Evolutionary conservation across 2,329 filamentous ascomycete species (phyloP).

Genomic region (Aureobasidium namibiae): DNA sequence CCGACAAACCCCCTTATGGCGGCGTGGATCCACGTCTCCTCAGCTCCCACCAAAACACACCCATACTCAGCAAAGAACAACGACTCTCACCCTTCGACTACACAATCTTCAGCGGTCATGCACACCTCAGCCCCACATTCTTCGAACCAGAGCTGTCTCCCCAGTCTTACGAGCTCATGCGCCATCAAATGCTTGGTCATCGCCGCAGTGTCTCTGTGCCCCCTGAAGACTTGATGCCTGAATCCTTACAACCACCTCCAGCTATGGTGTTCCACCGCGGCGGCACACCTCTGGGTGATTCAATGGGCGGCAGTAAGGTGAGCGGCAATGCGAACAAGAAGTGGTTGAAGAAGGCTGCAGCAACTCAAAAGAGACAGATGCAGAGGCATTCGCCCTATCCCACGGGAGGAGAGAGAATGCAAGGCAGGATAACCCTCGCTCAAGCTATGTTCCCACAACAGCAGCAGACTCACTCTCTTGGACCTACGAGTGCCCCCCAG

Average conservation of each 20-base stretch:
- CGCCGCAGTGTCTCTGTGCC: constrained; percentile 9
- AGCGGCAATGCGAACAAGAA: neutral
- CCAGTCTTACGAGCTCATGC: constrained; percentile 1
- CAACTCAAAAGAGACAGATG: neutral
- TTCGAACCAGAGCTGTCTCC: neutral
- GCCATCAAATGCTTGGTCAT: constrained; percentile 12
- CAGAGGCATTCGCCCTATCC: neutral
- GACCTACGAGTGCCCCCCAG: neutral
- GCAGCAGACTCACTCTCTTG: neutral
- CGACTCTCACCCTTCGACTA: neutral
- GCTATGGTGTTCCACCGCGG: constrained; percentile 7
- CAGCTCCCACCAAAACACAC: neutral
- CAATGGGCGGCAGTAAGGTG: neutral
- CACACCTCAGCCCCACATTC: neutral
- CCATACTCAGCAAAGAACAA: neutral
- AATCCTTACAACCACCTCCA: neutral
- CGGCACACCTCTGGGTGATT: constrained; percentile 4
- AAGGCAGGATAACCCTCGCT: neutral
- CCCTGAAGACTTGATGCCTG: neutral
- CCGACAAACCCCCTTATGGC: neutral
- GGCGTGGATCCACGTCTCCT: constrained; percentile 1
- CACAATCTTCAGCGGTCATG: neutral
- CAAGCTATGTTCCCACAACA: neutral
- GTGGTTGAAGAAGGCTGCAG: neutral
- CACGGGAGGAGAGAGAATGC: neutral